These are phyloP conservation scores for Oryza nivara DNA, from an alignment of 176 grass and related monocot species.

Conservation along the genomic window DNA sequence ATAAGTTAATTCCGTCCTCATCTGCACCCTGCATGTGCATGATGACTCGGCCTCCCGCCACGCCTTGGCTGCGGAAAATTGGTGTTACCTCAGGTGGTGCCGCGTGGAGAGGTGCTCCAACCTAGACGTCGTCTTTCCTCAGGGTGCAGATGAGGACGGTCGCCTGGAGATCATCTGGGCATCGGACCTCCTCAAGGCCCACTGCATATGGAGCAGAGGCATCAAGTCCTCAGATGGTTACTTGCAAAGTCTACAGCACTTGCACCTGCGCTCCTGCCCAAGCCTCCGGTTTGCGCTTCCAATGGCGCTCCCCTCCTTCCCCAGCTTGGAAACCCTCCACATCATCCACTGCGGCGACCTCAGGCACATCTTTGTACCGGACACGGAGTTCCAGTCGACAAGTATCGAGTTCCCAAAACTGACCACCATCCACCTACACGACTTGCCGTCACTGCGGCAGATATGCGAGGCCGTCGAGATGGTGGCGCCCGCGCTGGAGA, in stretches of 20 bases:
- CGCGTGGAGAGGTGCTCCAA: too few species aligned
- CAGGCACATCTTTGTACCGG: neutral
- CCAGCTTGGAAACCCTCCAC: neutral
- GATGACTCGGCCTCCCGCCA: neutral
- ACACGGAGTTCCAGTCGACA: too few species aligned
- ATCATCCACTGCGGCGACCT: constrained; percentile 40
- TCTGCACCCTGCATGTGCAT: neutral
- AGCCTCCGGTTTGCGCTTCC: constrained; percentile 3
- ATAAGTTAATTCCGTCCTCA: neutral
- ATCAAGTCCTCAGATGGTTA: too few species aligned
- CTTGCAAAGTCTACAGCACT: neutral
- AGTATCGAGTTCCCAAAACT: constrained; percentile 24
- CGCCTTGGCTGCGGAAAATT: too few species aligned
- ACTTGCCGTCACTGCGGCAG: neutral
- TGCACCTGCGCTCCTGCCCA: neutral
- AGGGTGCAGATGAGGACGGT: too few species aligned
- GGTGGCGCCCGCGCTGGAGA: neutral
- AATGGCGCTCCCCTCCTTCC: neutral
- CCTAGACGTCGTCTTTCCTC: too few species aligned
- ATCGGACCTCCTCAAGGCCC: too few species aligned
- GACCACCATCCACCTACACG: neutral
- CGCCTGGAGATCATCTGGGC: too few species aligned
- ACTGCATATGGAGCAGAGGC: too few species aligned
- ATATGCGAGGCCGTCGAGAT: constrained; percentile 32
- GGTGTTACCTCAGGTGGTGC: too few species aligned